Percentiles rank a stretch among this genome's conserved stretches.
Evolutionary conservation across 2,329 filamentous ascomycete genomes (phyloP).

Genomic region (Botrytis hyacinthi): DNA sequence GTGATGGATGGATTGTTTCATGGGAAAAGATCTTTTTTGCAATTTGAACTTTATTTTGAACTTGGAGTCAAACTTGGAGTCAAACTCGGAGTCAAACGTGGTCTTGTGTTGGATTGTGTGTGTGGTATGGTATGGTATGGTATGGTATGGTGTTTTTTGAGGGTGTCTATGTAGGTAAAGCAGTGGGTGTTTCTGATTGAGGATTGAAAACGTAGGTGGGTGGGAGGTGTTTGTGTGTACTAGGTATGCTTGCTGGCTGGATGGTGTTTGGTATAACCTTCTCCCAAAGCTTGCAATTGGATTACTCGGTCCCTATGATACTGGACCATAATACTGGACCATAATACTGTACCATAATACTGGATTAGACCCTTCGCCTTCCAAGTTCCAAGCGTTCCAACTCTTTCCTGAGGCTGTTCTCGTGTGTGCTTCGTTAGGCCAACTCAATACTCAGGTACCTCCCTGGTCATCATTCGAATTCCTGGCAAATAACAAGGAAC

Average conservation of each 20-base stretch:
- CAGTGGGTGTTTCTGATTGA: background rate
- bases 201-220: background rate
- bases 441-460: background rate
- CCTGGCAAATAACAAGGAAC: background rate
- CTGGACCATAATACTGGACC: too few relatives aligned
- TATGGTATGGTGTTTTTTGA: too few relatives aligned
- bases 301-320: too few relatives aligned
- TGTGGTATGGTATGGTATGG: too few relatives aligned
- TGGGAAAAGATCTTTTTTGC: background rate
- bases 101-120: background rate
- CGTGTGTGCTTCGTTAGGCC: background rate
- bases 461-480: background rate
- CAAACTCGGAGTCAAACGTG: background rate
- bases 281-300: background rate
- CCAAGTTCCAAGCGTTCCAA: background rate
- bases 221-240: too few relatives aligned
- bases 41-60: background rate
- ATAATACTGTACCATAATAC: too few relatives aligned
- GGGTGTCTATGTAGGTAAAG: background rate
- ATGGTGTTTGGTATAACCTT: background rate
- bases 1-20: background rate
- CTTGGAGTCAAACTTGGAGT: background rate
- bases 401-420: too few relatives aligned
- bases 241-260: too few relatives aligned
- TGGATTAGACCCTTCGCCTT: too few relatives aligned